Evolutionary conservation across 2,329 filamentous ascomycete genomes (phyloP).

Genomic region (Alternaria conjuncta): DNA sequence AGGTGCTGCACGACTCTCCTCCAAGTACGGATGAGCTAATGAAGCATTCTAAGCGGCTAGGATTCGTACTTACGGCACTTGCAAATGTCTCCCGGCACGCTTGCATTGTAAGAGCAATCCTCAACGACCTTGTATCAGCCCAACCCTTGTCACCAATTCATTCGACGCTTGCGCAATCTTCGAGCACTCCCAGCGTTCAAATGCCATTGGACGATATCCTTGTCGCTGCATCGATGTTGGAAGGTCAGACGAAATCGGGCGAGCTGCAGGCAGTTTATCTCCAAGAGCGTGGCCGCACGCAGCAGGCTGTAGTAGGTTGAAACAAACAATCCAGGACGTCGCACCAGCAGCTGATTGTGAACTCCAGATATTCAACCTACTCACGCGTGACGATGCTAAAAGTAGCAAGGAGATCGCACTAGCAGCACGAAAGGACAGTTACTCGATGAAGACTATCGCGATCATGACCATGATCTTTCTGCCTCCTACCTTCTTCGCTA

Average conservation of each 20-base stretch:
- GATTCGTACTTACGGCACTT: background rate
- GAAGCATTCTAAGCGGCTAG: background rate
- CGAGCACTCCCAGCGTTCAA: background rate
- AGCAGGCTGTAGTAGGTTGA: background rate
- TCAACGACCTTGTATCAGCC: background rate
- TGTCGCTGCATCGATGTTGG: background rate
- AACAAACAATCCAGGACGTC: background rate
- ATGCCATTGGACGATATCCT: rapidly evolving
- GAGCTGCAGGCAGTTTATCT: background rate
- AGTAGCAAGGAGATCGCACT: background rate
- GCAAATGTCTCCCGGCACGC: background rate
- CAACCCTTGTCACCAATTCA: rapidly evolving
- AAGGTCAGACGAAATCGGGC: background rate
- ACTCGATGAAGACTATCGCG: background rate
- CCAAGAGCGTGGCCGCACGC: background rate
- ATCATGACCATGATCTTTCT: background rate
- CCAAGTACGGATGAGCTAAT: background rate
- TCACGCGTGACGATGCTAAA: background rate
- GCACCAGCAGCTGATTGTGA: background rate
- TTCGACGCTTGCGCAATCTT: background rate
- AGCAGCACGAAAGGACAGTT: background rate
- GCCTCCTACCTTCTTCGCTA: background rate
- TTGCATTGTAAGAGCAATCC: background rate
- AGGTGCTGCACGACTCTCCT: background rate
- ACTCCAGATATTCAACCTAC: background rate